Conservation (phyloP, 148 eudicot species). For the Camellia lanceoleosa region DNA sequence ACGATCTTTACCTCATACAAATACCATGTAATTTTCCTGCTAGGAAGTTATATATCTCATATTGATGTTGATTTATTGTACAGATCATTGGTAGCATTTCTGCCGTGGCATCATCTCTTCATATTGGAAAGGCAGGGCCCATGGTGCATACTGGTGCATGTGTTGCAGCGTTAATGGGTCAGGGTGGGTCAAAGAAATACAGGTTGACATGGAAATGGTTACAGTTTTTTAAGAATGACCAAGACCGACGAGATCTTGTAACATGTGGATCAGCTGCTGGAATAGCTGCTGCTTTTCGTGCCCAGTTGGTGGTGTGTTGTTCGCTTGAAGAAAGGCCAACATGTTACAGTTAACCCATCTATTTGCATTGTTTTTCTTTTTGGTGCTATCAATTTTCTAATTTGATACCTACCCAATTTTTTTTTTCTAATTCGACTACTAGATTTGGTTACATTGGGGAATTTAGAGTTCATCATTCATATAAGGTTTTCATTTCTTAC, state of each 20-base stretch:
- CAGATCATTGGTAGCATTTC: slow-evolving; percentile 85
- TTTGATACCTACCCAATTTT: not conserved
- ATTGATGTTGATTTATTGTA: slow-evolving; percentile 14
- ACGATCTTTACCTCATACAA: not conserved
- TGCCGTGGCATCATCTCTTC: slow-evolving; percentile 84
- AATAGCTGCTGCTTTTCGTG: slow-evolving; percentile 93
- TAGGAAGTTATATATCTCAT: slow-evolving; percentile 2
- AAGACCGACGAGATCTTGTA: slow-evolving; percentile 89
- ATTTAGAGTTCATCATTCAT: not conserved
- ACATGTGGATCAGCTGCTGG: slow-evolving; percentile 95
- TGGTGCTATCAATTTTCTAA: not conserved
- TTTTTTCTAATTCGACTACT: too few relatives aligned
- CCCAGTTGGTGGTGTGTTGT: slow-evolving; percentile 92
- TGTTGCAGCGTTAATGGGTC: slow-evolving; percentile 65
- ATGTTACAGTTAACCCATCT: slow-evolving; percentile 47
- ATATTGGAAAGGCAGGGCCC: slow-evolving; percentile 91
- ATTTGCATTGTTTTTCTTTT: not conserved
- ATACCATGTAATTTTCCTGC: not conserved
- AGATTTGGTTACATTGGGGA: slow-evolving; percentile 1
- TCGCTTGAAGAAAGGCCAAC: slow-evolving; percentile 99
- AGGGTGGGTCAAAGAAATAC: slow-evolving; percentile 83
- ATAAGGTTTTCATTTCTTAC: not conserved
- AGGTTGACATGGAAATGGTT: slow-evolving; percentile 82
- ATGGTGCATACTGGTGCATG: slow-evolving; percentile 89
- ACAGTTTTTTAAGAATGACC: slow-evolving; percentile 70